Base-by-base conservation (phyloP, 257 asterid genomes). In the Solanum chmielewskii region DNA sequence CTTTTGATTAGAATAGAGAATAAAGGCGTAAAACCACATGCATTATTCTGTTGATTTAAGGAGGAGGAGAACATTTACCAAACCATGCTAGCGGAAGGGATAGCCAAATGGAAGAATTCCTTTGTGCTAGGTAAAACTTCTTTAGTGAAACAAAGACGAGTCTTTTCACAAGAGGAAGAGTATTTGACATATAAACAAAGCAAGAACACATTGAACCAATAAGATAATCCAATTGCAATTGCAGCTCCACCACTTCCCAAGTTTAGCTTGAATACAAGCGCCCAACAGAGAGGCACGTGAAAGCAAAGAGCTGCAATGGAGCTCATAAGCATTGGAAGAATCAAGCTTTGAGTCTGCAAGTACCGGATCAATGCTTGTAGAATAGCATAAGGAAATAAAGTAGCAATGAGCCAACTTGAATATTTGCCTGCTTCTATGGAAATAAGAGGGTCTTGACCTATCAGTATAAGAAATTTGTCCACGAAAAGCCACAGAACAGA, bases 221-320 rank as follows among this genome's bases (percentile, higher is more conserved):
- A 95, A 0, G 99, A 91, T 59, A 96, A 83, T 69, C 95, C 93
- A 21, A 95, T 91, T n/a, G 97, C 92, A 25, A 93, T 21, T 1
- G 98, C 97, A 4, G 98, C 99, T 39, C 99, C 99, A 23, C 83
- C 68, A 45, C 86, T 93, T 77, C 98, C 98, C 12, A 94, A 81
- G 6, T 90, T 86, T 2, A 92, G 85, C 91, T 89, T 93, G 89
- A 95, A 95, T 69, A 93, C 75, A 3, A 95, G 85, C 80, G 87
- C 90, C 98, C 98, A 95, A 81, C 97, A 92, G 20, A 95, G 88
- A 35, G 94, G 93, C 10, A 95, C 15, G 49, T 96, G 98, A 84
- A 94, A 83, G 88, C 89, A 90, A 14, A 95, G 88, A 37, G 98
- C 31, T 37, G 89, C 18, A n/a, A 96, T 52, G 12, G 98, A 87